phyloP scores from a whole-genome alignment of 2,329 filamentous ascomycete genomes.

The Aspergillus tubingensis region DNA sequence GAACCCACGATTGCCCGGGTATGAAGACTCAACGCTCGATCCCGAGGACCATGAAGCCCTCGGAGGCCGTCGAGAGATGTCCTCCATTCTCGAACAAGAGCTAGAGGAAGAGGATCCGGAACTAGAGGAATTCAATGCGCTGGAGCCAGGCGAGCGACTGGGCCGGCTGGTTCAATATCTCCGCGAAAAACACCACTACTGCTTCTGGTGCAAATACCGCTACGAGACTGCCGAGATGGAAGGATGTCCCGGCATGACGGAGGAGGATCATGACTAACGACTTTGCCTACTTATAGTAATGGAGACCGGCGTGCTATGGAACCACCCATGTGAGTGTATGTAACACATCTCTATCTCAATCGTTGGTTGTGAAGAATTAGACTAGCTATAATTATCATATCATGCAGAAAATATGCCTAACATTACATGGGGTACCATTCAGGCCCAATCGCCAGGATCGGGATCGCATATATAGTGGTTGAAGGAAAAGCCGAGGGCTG shows the following conservation, averaged over 20 bases:
- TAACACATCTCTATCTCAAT: background rate
- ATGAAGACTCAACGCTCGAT: slow-evolving; percentile 70
- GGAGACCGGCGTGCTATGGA: slow-evolving; percentile 1
- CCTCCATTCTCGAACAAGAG: slow-evolving; percentile 52
- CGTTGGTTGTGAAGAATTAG: background rate
- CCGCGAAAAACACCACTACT: slow-evolving; percentile 73
- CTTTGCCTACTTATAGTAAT: slow-evolving; percentile 8
- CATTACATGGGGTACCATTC: background rate
- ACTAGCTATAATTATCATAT: background rate
- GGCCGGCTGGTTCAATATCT: slow-evolving; percentile 67
- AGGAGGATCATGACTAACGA: slow-evolving; percentile 73
- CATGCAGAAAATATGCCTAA: slow-evolving; percentile 1
- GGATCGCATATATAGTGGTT: background rate
- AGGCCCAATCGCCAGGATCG: background rate
- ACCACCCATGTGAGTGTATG: background rate
- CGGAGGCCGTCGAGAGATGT: slow-evolving; percentile 55
- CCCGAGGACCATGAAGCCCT: slow-evolving; percentile 70
- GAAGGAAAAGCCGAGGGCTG: background rate
- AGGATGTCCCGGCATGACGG: slow-evolving; percentile 82
- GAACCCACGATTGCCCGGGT: slow-evolving; percentile 58
- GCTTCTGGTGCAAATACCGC: slow-evolving; percentile 91
- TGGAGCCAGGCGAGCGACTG: slow-evolving; percentile 68
- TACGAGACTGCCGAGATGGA: slow-evolving; percentile 76
- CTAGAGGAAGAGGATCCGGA: slow-evolving; percentile 75
- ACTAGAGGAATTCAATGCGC: slow-evolving; percentile 73